Conservation (phyloP, 1,139 yeast species). For the Torulaspora globosa region DNA sequence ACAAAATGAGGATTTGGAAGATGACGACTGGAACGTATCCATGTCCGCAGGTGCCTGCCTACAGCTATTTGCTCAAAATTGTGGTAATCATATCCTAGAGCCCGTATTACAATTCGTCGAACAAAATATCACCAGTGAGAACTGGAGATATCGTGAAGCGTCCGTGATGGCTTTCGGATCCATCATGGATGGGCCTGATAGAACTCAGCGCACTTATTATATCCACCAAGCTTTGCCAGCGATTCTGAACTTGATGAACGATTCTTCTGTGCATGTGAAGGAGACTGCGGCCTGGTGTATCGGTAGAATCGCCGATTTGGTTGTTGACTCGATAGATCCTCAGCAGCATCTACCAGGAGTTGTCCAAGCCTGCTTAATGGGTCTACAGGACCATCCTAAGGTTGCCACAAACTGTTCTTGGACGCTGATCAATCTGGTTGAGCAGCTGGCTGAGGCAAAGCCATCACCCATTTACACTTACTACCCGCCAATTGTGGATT, state of each 20-base stretch:
- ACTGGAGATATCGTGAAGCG: constrained; percentile 93
- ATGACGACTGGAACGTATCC: constrained; percentile 95
- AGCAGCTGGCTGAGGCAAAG: constrained; percentile 66
- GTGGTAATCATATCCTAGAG: constrained; percentile 78
- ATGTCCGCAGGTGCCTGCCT: constrained; percentile 99
- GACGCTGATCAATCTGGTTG: constrained; percentile 88
- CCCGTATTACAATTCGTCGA: constrained; percentile 84
- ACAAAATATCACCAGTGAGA: constrained; percentile 52
- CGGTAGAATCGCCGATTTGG: constrained; percentile 90
- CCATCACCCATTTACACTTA: constrained; percentile 69
- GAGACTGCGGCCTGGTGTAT: constrained; percentile 99
- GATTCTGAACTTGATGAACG: constrained; percentile 66
- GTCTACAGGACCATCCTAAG: constrained; percentile 84
- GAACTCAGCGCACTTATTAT: constrained; percentile 58
- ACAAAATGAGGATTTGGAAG: constrained; percentile 85
- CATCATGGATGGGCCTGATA: constrained; percentile 90
- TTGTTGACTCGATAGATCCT: constrained; percentile 69
- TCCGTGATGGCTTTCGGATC: constrained; percentile 99
- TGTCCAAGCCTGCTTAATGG: constrained; percentile 66
- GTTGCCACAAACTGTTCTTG: constrained; percentile 95
- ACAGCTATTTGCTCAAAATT: constrained; percentile 86
- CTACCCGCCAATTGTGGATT: constrained; percentile 64
- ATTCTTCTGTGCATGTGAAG: constrained; percentile 75
- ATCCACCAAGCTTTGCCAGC: constrained; percentile 82
- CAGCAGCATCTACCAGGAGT: constrained; percentile 63